A percentile compares a stretch with the other conserved stretches of the same genome.
These are phyloP conservation scores for Jamesozyma hellenica DNA, from an alignment of 805 yeast species.

Conservation along the genomic window DNA sequence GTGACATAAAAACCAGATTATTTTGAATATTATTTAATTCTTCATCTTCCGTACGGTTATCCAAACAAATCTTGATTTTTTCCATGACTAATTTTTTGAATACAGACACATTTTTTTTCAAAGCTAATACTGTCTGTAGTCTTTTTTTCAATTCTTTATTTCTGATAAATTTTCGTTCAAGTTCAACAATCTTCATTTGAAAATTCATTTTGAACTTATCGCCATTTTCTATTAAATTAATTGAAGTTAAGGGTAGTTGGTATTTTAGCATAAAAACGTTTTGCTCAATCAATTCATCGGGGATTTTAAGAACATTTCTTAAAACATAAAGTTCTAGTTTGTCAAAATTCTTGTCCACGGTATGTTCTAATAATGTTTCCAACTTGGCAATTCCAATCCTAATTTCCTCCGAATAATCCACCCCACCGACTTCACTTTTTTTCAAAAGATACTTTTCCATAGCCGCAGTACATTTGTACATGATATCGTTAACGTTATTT, in stretches of 20 bases:
- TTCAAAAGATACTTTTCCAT: constrained; percentile 52
- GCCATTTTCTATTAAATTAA: constrained; percentile 4
- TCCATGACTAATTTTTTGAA: constrained; percentile 12
- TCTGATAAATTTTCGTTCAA: constrained; percentile 14
- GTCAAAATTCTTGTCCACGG: constrained; percentile 76
- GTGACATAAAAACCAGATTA: constrained; percentile 11
- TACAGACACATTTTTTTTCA: constrained; percentile 17
- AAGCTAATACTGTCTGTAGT: constrained; percentile 8
- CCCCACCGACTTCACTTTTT: constrained; percentile 12
- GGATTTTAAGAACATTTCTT: constrained; percentile 66
- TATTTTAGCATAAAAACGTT: constrained; percentile 65
- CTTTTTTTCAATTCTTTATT: constrained; percentile 14
- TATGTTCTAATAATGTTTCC: constrained; percentile 63
- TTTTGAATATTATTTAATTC: constrained; percentile 2
- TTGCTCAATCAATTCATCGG: constrained; percentile 48
- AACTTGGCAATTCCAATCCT: constrained; percentile 70
- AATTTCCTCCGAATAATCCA: constrained; percentile 41
- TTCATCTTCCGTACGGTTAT: background rate
- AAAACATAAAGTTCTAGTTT: constrained; percentile 73
- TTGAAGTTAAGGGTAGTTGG: constrained; percentile 43
- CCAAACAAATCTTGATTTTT: constrained; percentile 2
- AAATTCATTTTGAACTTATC: constrained; percentile 8
- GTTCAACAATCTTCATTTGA: constrained; percentile 13
- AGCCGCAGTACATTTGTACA: constrained; percentile 73
- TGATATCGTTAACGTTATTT: constrained; percentile 73